Percentiles rank a stretch among this genome's conserved stretches.
Conservation (phyloP, 1,284 basidiomycete genomes). For the Ustilago trichophora region DNA sequence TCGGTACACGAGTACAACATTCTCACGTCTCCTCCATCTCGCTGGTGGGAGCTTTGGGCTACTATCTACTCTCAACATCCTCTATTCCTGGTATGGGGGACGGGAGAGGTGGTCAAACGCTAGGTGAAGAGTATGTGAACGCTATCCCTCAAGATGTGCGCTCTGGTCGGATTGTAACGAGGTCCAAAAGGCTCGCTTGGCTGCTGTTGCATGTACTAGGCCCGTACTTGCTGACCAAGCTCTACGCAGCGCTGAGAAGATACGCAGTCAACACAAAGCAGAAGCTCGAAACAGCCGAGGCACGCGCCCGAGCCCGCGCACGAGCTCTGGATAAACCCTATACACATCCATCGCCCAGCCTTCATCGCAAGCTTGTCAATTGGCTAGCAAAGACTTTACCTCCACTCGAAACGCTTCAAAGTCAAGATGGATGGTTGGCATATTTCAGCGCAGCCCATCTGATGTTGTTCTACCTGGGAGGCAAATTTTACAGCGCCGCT, state of each 20-base stretch:
- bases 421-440: conserved; percentile 56
- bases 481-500: conserved; percentile 66
- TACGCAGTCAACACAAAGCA: conserved; percentile 11
- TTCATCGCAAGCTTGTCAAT: conserved; percentile 10
- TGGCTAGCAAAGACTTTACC: conserved; percentile 51
- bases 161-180: conserved; percentile 55
- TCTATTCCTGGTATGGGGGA: conserved; percentile 33
- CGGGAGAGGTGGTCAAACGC: conserved; percentile 65
- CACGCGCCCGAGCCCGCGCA: conserved; percentile 18
- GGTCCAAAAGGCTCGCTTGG: conserved; percentile 51
- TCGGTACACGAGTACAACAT: conserved; percentile 66
- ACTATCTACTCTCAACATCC: conserved; percentile 64
- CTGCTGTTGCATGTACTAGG: conserved; percentile 62
- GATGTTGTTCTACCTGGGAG: conserved; percentile 68
- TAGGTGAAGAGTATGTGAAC: conserved; percentile 68
- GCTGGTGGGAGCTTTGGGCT: conserved; percentile 61
- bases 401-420: conserved; percentile 60
- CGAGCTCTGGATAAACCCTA: conserved; percentile 13
- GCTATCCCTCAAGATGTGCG: conserved; percentile 60
- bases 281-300: conserved; percentile 12
- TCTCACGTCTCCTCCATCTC: conserved; percentile 59
- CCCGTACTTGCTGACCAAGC: conserved; percentile 60
- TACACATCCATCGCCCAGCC: not conserved
- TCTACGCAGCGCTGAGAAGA: conserved; percentile 53
- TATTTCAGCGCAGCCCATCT: conserved; percentile 66